Evolutionary conservation across 2,329 filamentous ascomycete genomes (phyloP).

Genomic region (Aspergillus sp.): DNA sequence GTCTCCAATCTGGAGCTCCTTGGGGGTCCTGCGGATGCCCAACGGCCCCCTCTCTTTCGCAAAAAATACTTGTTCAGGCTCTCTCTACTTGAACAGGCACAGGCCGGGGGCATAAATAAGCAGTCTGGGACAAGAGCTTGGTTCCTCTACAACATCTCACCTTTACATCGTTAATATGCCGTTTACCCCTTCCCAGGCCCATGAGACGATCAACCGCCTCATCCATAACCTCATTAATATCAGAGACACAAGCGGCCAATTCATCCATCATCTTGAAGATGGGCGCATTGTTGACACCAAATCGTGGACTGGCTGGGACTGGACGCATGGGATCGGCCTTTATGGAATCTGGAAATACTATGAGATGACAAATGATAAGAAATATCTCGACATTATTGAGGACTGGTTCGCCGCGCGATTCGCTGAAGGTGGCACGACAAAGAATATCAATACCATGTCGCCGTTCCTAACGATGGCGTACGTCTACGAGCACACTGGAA

Average conservation of each 20-base stretch:
- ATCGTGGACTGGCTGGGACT: slow-evolving; percentile 74
- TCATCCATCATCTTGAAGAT: slow-evolving; percentile 68
- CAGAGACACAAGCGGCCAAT: slow-evolving; percentile 71
- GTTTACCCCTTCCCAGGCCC: slow-evolving; percentile 19
- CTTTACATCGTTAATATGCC: background rate
- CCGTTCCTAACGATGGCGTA: slow-evolving; percentile 73
- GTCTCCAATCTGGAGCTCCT: too few species aligned
- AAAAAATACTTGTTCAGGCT: too few species aligned
- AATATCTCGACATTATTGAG: slow-evolving; percentile 65
- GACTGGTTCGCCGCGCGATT: slow-evolving; percentile 72
- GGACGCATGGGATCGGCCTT: slow-evolving; percentile 77
- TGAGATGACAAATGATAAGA: slow-evolving; percentile 63
- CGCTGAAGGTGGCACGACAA: slow-evolving; percentile 66
- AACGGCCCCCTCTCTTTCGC: too few species aligned
- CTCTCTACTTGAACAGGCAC: too few species aligned
- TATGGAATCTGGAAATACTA: slow-evolving; percentile 84
- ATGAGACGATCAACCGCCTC: slow-evolving; percentile 61
- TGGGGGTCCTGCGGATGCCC: too few species aligned
- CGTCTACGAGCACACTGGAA: slow-evolving; percentile 71
- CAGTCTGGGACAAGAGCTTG: too few species aligned
- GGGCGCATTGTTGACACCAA: slow-evolving; percentile 80
- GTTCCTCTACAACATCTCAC: too few species aligned
- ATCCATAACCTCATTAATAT: slow-evolving; percentile 77
- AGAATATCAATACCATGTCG: slow-evolving; percentile 85
- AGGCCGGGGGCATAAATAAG: background rate